Percentiles rank a stretch among this genome's conserved stretches.
Evolutionary conservation across 805 yeast species (phyloP).

Genomic region (Scheffersomyces spartinae): DNA sequence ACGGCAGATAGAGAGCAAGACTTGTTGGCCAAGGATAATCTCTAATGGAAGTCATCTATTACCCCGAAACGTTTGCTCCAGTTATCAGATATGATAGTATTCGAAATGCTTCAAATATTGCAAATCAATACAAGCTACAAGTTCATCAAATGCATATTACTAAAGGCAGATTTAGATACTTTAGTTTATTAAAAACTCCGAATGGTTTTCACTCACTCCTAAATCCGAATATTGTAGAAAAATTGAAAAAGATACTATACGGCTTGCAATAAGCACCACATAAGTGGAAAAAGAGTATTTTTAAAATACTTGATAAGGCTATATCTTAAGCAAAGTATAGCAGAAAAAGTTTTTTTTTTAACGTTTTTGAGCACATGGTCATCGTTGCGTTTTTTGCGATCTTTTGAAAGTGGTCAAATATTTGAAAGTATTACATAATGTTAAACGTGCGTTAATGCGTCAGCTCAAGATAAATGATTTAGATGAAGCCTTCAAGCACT

Average conservation of each 20-base stretch:
- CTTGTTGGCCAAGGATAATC: conserved; percentile 13
- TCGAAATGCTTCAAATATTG: conserved; percentile 4
- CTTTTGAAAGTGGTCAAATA: too few species aligned
- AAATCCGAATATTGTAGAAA: conserved; percentile 2
- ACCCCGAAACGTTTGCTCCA: conserved; percentile 13
- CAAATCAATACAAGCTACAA: conserved; percentile 1
- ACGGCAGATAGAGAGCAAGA: conserved; percentile 8
- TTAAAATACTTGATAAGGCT: conserved; percentile 1
- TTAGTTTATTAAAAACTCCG: conserved; percentile 5
- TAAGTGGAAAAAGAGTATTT: conserved; percentile 1
- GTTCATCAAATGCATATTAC: conserved; percentile 11
- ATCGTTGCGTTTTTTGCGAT: too few species aligned
- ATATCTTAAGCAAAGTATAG: too few species aligned
- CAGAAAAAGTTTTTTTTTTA: too few species aligned
- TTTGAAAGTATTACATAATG: too few species aligned
- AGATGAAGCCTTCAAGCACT: too few species aligned
- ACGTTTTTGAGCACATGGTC: too few species aligned
- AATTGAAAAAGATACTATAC: conserved; percentile 4
- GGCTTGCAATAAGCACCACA: conserved; percentile 2
- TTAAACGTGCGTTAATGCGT: too few species aligned
- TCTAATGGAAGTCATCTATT: conserved; percentile 12
- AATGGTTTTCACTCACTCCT: conserved; percentile 1
- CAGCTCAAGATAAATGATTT: too few species aligned
- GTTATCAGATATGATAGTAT: conserved; percentile 10
- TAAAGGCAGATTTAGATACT: conserved; percentile 8